A percentile compares a stretch with the other conserved stretches of the same genome.
Evolutionary conservation across 192 early-diverging fungal species (phyloP).

Genomic region (Coemansia sp.): DNA sequence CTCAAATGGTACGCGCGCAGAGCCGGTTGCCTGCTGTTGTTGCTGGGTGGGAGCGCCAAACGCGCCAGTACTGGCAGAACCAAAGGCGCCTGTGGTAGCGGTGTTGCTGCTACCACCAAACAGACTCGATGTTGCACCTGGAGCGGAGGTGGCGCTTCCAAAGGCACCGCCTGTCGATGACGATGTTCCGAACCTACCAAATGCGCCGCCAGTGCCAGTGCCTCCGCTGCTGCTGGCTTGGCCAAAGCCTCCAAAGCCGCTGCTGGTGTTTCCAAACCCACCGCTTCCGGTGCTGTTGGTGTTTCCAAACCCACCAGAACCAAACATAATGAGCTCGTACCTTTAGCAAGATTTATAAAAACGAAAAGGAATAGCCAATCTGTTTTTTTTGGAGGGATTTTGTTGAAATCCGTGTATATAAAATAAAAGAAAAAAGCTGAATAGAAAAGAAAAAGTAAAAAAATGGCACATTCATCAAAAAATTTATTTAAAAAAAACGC

Average conservation of each 20-base stretch:
- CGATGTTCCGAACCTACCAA: slow-evolving; percentile 48
- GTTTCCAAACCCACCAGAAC: slow-evolving; percentile 31
- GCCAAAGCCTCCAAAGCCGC: slow-evolving; percentile 26
- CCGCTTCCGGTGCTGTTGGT: slow-evolving; percentile 16
- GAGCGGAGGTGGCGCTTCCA: slow-evolving; percentile 25
- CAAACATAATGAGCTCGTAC: slow-evolving; percentile 24
- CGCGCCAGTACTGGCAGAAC: slow-evolving; percentile 11
- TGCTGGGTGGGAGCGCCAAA: slow-evolving; percentile 18
- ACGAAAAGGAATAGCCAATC: neutral
- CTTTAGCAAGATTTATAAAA: neutral
- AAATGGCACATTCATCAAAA: neutral
- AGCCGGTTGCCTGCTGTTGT: slow-evolving; percentile 45
- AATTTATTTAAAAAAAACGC: neutral
- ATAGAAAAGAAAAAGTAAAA: neutral
- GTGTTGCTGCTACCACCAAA: slow-evolving; percentile 18
- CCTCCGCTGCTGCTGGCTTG: slow-evolving; percentile 25
- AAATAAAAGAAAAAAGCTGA: neutral
- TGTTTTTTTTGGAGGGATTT: neutral
- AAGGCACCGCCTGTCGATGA: slow-evolving; percentile 39
- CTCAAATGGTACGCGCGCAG: slow-evolving; percentile 58
- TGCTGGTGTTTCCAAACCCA: slow-evolving; percentile 17
- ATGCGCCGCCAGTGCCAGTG: slow-evolving; percentile 21
- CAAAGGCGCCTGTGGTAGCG: neutral
- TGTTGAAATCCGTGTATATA: neutral
- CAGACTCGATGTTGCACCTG: slow-evolving; percentile 7